These are phyloP conservation scores for Arthrinium phaeospermum DNA, from an alignment of 2,329 filamentous ascomycete species.

Conservation along the genomic window DNA sequence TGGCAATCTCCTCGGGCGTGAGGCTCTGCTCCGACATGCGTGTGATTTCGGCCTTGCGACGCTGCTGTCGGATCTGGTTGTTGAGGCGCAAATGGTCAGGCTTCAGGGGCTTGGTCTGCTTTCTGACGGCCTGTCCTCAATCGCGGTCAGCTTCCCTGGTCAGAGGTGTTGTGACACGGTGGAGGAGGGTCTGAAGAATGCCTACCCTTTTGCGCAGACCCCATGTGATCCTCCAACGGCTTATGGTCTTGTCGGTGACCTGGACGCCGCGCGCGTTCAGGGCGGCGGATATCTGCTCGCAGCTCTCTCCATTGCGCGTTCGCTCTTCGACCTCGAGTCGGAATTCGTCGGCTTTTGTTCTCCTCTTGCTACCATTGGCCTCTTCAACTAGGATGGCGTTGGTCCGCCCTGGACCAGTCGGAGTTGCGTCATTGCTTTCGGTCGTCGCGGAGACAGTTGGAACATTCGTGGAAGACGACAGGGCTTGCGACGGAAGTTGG, in stretches of 20 bases:
- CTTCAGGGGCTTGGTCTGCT: constrained; percentile 27
- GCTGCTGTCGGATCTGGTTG: constrained; percentile 22
- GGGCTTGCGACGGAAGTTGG: not conserved
- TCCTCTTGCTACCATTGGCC: not conserved
- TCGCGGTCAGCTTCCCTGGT: not conserved
- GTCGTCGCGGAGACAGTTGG: not conserved
- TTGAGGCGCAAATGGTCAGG: constrained; percentile 23
- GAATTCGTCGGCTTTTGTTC: constrained; percentile 27
- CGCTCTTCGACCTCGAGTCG: constrained; percentile 27
- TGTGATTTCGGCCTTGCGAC: constrained; percentile 28
- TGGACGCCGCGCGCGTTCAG: constrained; percentile 27
- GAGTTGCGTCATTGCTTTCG: not conserved
- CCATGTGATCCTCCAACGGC: constrained; percentile 29
- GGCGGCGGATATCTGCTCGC: constrained; percentile 29
- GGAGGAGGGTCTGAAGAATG: not conserved
- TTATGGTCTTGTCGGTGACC: constrained; percentile 28
- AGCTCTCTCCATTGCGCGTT: constrained; percentile 29
- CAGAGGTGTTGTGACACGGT: not conserved
- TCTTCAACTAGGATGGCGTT: constrained; percentile 15
- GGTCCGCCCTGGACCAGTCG: not conserved
- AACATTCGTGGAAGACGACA: not conserved
- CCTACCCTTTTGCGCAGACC: constrained; percentile 29
- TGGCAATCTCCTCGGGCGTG: constrained; percentile 25
- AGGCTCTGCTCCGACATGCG: constrained; percentile 29
- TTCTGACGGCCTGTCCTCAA: constrained; percentile 25